A percentile compares a stretch with the other conserved stretches of the same genome.
Conservation (phyloP, 208 protist genomes). For the Acanthamoeba royreba region DNA sequence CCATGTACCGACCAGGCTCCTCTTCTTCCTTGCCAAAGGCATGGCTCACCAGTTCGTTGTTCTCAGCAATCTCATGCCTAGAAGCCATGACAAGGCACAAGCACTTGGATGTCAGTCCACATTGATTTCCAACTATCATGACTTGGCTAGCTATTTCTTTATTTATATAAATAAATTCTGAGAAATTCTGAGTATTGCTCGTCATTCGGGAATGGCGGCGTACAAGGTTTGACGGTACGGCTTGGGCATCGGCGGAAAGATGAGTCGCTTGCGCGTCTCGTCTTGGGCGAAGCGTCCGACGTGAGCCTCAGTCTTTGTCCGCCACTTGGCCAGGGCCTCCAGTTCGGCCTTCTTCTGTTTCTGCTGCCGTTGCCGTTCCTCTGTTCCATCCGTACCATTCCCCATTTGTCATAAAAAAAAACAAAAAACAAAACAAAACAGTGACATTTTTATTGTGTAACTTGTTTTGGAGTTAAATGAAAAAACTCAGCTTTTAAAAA, state of each 20-base stretch:
- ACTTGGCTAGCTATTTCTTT: no score
- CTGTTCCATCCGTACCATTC: neutral
- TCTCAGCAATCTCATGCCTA: conserved; percentile 36
- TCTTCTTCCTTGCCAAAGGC: conserved; percentile 30
- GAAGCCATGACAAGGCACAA: neutral
- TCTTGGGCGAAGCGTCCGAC: neutral
- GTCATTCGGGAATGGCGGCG: neutral
- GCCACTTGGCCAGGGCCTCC: neutral
- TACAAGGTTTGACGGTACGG: neutral
- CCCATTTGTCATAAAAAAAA: neutral
- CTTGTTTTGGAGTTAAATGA: no score
- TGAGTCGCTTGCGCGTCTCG: neutral
- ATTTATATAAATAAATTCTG: no score
- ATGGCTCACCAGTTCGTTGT: conserved; percentile 6
- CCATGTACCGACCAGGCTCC: neutral
- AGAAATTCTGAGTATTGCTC: no score
- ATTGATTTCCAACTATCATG: no score
- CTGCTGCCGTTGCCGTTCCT: neutral
- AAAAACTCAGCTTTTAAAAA: no score
- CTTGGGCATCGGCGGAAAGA: conserved; percentile 7
- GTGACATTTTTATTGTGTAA: neutral
- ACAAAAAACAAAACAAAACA: neutral
- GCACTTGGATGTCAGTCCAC: neutral
- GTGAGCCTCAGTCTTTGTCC: neutral
- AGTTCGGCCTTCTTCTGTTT: neutral